Evolutionary conservation across 1,139 yeast genomes (phyloP), one percentile per base, ranked within the genome.

Genomic region (Candida dubliniensis): DNA sequence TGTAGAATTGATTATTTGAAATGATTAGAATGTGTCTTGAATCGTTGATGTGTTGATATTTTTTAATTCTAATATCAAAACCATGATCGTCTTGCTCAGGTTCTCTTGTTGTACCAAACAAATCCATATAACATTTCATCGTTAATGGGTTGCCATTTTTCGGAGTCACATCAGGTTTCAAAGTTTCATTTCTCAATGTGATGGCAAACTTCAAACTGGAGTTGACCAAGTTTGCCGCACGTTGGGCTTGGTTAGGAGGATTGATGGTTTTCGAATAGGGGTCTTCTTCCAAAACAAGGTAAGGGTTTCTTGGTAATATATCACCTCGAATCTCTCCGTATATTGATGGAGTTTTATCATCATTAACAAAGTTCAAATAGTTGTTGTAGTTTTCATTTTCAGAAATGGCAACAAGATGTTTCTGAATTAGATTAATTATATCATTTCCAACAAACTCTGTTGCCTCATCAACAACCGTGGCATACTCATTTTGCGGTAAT

Each of bases 241-340:
- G 63, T 49, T 81, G 84, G 3, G 80, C 69, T 63, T 85, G 93
- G 47, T 77, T 70, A 5, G 88, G 86, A 29, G 83, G 81, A 46
- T 74, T 78, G 46, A 74, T 61, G n/a, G 77, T 72, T 53, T 69
- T 69, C 14, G 76, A 61, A 51, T 80, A 74, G 0, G 91, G 90
- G 53, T 85, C 95, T 56, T 84, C 86, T 52, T 84, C 89, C 27
- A 85, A 62, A 8, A 85, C 77, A 53, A 85, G 70, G 54, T 83
- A 85, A 0, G 95, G 95, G 56, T 85, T 85, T 48, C 91, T 67
- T 4, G 95, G 95, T 42, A 85, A 67, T 1, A 85, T 81, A 53
- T 82, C 86, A 11, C 83, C 83, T 42, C 80, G 63, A 34, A 79
- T 63, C 45, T 83, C 87, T 26, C 87, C 87, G 50, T 84, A 81